Evolutionary conservation across 2,329 filamentous ascomycete species (phyloP), one percentile per base, ranked within the genome.

Genomic region (Rhytidhysteron rufulum): DNA sequence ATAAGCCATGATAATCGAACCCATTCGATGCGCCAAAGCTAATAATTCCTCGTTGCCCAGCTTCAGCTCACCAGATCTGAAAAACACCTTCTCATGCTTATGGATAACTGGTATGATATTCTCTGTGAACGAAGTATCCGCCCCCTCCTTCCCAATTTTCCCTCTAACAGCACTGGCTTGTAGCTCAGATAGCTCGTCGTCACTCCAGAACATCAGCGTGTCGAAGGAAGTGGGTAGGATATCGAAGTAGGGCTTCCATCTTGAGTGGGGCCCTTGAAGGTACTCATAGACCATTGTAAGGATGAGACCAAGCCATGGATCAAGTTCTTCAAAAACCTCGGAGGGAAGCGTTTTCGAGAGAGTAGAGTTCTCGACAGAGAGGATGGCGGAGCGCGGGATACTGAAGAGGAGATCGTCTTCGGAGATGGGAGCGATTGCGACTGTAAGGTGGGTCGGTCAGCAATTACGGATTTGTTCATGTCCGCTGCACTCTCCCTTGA

Each of bases 1-100:
- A 59, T 95, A 95, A 0, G 88, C 85, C 88, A 95, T 94, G 50
- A 95, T 91, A 13, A 85, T 81, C 45, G 85, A 90, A 1, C 86
- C 89, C 83, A 95, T 90, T 7, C 80, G 76, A 60, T 95, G 88
- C 38, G 86, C 85, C 15, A 81, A 62, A 13, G 66, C 54, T 3
- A 83, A 55, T 10, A 83, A 65, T 18, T 72, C 63, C 40, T 70
- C 66, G 40, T 75, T 71, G 30, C 54, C 55, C 1, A 61, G 59
- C 11, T 41, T 48, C 51, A 43, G 43, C 49, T 55, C 69, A 48
- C 71, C 55, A 44, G 71, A 49, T n/a, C n/a, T n/a, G 34, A 66
- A 63, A 44, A 72, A 65, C 7, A 64, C 42, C 1, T 57, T 48
- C 5, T 59, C 51, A 43, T 69, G 60, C 29, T 65, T 54, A 37